Conservation (phyloP, 1,284 basidiomycete species). For the Singerocomus rubriflavus region DNA sequence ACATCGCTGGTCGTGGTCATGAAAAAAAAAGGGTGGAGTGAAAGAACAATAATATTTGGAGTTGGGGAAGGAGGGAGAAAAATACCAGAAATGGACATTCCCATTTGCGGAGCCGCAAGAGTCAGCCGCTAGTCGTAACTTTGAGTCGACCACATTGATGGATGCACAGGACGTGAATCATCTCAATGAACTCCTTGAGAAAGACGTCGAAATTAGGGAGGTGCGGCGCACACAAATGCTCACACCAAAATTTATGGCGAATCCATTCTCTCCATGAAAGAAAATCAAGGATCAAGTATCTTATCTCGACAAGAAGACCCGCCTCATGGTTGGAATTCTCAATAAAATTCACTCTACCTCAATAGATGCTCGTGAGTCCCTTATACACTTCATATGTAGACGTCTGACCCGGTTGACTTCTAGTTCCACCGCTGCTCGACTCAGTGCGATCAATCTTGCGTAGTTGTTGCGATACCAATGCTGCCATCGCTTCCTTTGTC, state of each 20-base stretch:
- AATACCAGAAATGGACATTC: slow-evolving; percentile 12
- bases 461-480: slow-evolving; percentile 52
- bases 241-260: slow-evolving; percentile 24
- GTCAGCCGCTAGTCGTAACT: too few species aligned
- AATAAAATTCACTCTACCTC: slow-evolving; percentile 77
- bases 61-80: neutral
- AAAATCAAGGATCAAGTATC: slow-evolving; percentile 74
- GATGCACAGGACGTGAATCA: slow-evolving; percentile 51
- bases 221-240: slow-evolving; percentile 31
- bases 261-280: slow-evolving; percentile 35
- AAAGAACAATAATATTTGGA: too few species aligned
- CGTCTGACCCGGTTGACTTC: slow-evolving; percentile 6
- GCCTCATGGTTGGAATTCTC: slow-evolving; percentile 61
- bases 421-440: slow-evolving; percentile 62
- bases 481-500: slow-evolving; percentile 50
- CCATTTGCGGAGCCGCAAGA: too few species aligned
- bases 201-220: slow-evolving; percentile 51
- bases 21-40: slow-evolving; percentile 3
- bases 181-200: slow-evolving; percentile 52
- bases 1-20: slow-evolving; percentile 29
- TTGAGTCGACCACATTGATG: slow-evolving; percentile 37
- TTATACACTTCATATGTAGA: slow-evolving; percentile 7
- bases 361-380: slow-evolving; percentile 49
- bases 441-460: slow-evolving; percentile 52
- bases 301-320: slow-evolving; percentile 69